A percentile compares a stretch with the other conserved stretches of the same genome.
phyloP scores from a whole-genome alignment of 208 protist species.

The Crithidia sp. region DNA sequence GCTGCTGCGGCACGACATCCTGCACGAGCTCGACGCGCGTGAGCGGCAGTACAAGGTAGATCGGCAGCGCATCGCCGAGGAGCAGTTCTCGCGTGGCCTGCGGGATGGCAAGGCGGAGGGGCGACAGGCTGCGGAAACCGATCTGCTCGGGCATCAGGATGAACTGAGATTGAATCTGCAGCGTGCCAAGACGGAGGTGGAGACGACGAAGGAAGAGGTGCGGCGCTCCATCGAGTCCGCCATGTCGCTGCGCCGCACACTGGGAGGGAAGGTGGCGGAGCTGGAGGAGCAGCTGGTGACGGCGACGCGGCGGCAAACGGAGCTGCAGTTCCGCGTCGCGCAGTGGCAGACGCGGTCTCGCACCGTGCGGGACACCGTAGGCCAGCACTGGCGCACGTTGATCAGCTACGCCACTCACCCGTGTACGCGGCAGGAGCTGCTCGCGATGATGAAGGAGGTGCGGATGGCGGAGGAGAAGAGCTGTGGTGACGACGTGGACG shows the following conservation, averaged over 20 bases:
- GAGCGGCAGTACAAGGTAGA: slow-evolving; percentile 61
- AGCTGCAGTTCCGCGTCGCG: slow-evolving; percentile 28
- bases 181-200: slow-evolving; percentile 51
- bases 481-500: slow-evolving; percentile 18
- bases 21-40: slow-evolving; percentile 59
- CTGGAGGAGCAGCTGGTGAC: slow-evolving; percentile 27
- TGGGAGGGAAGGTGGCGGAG: slow-evolving; percentile 28
- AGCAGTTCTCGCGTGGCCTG: slow-evolving; percentile 61
- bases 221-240: slow-evolving; percentile 57
- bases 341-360: slow-evolving; percentile 28
- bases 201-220: slow-evolving; percentile 58
- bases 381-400: slow-evolving; percentile 39
- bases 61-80: slow-evolving; percentile 52
- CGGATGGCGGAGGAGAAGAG: slow-evolving; percentile 28
- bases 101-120: slow-evolving; percentile 60
- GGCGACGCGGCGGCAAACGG: slow-evolving; percentile 30
- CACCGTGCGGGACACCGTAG: slow-evolving; percentile 36
- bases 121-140: slow-evolving; percentile 38
- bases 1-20: slow-evolving; percentile 70
- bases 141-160: slow-evolving; percentile 49
- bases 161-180: slow-evolving; percentile 67
- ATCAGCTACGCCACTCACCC: slow-evolving; percentile 41
- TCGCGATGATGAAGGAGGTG: slow-evolving; percentile 32
- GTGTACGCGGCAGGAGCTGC: slow-evolving; percentile 28
- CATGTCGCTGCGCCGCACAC: slow-evolving; percentile 42